These are phyloP conservation scores for Chaetomidium leptoderma DNA, from an alignment of 495 filamentous ascomycete genomes.

Conservation along the genomic window DNA sequence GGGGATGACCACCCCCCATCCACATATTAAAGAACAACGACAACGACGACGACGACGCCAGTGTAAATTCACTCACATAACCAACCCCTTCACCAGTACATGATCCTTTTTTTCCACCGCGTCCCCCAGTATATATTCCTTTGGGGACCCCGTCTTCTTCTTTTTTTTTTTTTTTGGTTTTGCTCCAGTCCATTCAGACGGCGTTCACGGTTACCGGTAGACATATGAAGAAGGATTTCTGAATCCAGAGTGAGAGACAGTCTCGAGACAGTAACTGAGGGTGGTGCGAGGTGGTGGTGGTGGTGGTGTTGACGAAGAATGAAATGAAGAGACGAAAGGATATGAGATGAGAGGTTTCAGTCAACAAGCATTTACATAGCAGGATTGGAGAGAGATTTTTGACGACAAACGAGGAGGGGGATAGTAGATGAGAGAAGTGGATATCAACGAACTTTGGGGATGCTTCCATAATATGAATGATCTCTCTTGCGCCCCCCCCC, in stretches of 20 bases:
- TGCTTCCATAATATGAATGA: background rate
- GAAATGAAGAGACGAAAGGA: constrained; percentile 3
- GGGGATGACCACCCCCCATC: background rate
- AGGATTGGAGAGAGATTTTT: background rate
- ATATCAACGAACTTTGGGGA: background rate
- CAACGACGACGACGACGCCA: background rate
- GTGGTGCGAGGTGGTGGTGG: background rate
- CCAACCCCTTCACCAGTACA: constrained; percentile 12
- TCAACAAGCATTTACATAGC: constrained; percentile 3
- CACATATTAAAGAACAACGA: background rate
- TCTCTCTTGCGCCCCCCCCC: background rate
- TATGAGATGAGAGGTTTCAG: background rate
- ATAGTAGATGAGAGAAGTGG: background rate
- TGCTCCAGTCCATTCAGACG: background rate
- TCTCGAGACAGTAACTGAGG: background rate
- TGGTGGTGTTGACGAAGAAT: constrained; percentile 6
- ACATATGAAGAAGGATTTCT: constrained; percentile 1
- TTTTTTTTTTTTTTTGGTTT: no score
- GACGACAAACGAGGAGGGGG: background rate
- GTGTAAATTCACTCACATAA: constrained; percentile 10
- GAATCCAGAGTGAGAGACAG: background rate
- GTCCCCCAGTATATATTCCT: constrained; percentile 10
- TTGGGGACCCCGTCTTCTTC: background rate
- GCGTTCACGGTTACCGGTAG: constrained; percentile 12
- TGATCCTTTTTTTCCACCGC: constrained; percentile 1